phyloP scores from a whole-genome alignment of 345 rosid genomes.

The Trapa incisa region DNA sequence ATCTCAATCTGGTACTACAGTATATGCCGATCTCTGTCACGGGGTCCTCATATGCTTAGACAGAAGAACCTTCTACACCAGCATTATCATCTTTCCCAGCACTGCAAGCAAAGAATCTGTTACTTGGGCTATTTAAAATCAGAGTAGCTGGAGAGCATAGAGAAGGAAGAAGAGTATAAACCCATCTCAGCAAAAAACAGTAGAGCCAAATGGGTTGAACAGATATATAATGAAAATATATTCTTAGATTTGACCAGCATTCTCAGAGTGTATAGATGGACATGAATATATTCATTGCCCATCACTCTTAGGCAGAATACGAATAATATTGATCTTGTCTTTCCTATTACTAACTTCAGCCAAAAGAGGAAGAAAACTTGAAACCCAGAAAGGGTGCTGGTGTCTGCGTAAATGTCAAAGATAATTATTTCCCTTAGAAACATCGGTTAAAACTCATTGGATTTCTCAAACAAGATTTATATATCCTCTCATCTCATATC shows the following conservation, averaged over 20 bases:
- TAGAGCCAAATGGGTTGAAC: neutral
- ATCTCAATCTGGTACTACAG: neutral
- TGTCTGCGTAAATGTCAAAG: neutral
- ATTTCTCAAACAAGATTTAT: neutral
- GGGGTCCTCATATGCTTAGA: neutral
- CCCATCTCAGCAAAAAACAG: neutral
- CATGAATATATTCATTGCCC: neutral
- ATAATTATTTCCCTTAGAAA: neutral
- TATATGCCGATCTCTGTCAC: neutral
- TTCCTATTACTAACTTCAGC: neutral
- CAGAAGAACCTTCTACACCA: neutral
- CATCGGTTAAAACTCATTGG: neutral
- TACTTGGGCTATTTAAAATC: neutral
- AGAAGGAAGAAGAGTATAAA: neutral
- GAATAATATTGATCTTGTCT: neutral
- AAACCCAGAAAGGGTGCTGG: neutral
- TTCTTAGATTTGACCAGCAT: neutral
- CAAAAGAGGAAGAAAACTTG: neutral
- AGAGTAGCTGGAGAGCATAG: neutral
- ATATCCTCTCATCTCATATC: neutral
- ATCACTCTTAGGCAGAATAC: neutral
- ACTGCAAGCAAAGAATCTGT: neutral
- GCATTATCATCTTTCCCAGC: neutral
- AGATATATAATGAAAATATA: neutral
- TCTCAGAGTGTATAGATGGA: neutral